phyloP scores from a whole-genome alignment of 305 asterid species.

The Ajuga reptans region DNA sequence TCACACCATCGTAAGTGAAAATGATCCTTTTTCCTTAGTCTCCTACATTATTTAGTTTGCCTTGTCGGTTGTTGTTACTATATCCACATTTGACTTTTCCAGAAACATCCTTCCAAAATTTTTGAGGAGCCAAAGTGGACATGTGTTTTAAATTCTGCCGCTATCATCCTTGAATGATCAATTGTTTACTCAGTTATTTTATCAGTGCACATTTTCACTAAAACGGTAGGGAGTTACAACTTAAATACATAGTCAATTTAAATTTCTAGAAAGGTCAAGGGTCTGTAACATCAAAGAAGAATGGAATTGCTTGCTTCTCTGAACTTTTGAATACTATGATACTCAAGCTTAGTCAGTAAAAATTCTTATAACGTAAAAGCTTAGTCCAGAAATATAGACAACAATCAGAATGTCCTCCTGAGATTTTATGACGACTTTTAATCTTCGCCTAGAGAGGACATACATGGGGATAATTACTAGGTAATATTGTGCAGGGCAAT shows the following conservation, averaged over 20 bases:
- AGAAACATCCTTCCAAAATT: neutral
- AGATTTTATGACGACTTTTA: constrained; percentile 5
- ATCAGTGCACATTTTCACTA: neutral
- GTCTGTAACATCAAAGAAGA: constrained; percentile 3
- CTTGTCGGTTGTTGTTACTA: neutral
- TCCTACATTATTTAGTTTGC: constrained; percentile 10
- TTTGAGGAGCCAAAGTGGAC: neutral
- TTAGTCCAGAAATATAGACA: neutral
- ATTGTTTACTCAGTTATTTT: neutral
- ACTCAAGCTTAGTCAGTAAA: neutral
- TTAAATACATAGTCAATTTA: constrained; percentile 1
- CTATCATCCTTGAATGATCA: constrained; percentile 1
- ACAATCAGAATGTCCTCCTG: constrained; percentile 2
- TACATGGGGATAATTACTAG: constrained; percentile 15
- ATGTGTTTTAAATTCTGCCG: neutral
- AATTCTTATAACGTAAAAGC: no score
- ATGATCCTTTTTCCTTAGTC: constrained; percentile 10
- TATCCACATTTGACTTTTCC: neutral
- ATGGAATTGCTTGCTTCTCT: constrained; percentile 7
- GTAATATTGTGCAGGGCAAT: constrained; percentile 53
- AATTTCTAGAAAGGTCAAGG: constrained; percentile 10
- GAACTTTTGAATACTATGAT: neutral
- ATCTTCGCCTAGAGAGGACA: constrained; percentile 2
- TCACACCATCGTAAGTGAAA: constrained; percentile 54
- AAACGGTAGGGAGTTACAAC: neutral